These are phyloP conservation scores for Albugo candida DNA, from an alignment of 352 stramenopile genomes.

Conservation along the genomic window DNA sequence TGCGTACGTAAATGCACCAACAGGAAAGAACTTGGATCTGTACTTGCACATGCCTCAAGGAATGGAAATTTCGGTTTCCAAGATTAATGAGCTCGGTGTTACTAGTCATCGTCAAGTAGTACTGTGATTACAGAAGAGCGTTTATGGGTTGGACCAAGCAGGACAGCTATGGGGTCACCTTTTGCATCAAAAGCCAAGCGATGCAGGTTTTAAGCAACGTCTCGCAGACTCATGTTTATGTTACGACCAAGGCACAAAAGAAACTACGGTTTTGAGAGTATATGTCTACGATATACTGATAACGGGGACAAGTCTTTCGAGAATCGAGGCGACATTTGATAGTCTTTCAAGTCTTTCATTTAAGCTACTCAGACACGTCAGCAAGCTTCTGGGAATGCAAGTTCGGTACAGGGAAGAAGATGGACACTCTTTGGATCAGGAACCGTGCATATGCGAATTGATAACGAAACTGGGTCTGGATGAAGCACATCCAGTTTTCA, in stretches of 20 bases:
- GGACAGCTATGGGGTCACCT: conserved; percentile 7
- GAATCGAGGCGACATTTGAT: conserved; percentile 7
- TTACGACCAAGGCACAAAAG: neutral
- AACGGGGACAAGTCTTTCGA: neutral
- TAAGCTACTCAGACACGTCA: conserved; percentile 10
- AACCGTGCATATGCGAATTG: conserved; percentile 8
- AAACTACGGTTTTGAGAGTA: conserved; percentile 2
- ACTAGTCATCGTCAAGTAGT: no score
- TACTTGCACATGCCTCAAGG: no score
- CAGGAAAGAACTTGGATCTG: no score
- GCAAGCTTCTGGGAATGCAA: conserved; percentile 14
- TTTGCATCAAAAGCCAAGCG: conserved; percentile 4
- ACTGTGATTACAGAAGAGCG: no score
- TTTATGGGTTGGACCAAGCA: conserved; percentile 13
- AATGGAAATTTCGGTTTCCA: no score
- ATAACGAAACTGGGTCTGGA: conserved; percentile 8
- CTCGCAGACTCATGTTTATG: conserved; percentile 14
- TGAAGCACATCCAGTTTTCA: conserved; percentile 4
- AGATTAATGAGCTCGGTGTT: no score
- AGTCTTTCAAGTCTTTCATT: conserved; percentile 7
- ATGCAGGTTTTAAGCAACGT: conserved; percentile 7
- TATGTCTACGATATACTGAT: conserved; percentile 18
- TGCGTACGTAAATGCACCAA: no score
- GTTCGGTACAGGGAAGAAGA: conserved; percentile 2
- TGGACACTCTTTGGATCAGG: conserved; percentile 10